A percentile compares a stretch with the other conserved stretches of the same genome.
phyloP scores from a whole-genome alignment of 2,329 filamentous ascomycete species.

The Furcasterigmium furcatum region DNA sequence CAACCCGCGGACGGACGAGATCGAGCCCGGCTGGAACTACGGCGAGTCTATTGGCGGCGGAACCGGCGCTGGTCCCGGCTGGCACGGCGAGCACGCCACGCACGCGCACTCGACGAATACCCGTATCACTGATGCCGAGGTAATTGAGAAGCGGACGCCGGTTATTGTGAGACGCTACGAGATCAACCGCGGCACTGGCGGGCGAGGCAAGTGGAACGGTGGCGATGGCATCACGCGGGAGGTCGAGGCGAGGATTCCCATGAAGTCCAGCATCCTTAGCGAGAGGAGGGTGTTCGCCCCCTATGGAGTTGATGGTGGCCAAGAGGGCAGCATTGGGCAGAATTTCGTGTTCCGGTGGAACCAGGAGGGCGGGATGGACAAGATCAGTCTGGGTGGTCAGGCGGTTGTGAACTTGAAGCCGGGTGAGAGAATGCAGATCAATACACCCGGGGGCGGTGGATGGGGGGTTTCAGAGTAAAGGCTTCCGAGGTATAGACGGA shows the following conservation, averaged over 20 bases:
- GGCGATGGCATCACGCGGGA: conserved; percentile 76
- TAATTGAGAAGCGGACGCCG: conserved; percentile 29
- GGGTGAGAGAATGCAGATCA: conserved; percentile 11
- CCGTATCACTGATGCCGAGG: conserved; percentile 30
- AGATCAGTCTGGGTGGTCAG: conserved; percentile 13
- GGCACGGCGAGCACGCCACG: conserved; percentile 23
- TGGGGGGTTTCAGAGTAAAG: too few relatives aligned
- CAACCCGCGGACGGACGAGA: conserved; percentile 28
- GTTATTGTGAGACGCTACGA: conserved; percentile 25
- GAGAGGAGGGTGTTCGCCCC: conserved; percentile 74
- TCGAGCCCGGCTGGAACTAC: conserved; percentile 32
- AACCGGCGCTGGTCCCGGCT: conserved; percentile 22
- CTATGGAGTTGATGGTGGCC: conserved; percentile 71
- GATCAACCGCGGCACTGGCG: conserved; percentile 38
- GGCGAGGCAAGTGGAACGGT: conserved; percentile 63
- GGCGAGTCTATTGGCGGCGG: conserved; percentile 31
- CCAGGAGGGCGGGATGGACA: conserved; percentile 3
- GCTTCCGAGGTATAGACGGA: too few relatives aligned
- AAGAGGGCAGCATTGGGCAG: conserved; percentile 62
- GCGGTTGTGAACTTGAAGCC: conserved; percentile 10
- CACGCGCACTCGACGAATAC: conserved; percentile 34
- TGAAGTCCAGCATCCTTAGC: conserved; percentile 76
- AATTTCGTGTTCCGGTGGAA: conserved; percentile 72
- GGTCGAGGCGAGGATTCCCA: conserved; percentile 72
- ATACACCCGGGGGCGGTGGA: neutral